Conservation (phyloP, 2,329 filamentous ascomycete species). For the Penicillium sp. region DNA sequence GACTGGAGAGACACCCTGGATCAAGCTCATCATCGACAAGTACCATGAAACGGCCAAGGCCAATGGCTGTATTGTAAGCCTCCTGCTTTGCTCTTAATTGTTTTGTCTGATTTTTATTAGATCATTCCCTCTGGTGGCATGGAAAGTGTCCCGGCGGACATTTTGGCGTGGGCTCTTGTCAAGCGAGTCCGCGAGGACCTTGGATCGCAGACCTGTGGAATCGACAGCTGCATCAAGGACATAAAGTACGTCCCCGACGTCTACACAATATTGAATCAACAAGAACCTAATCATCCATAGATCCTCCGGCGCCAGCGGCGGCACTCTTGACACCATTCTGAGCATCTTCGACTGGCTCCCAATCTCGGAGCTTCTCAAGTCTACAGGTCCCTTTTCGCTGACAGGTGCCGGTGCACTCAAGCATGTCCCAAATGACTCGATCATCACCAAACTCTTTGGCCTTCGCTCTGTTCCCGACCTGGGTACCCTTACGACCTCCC, state of each 20-base stretch:
- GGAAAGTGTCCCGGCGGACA: slow-evolving; percentile 61
- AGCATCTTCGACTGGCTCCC: slow-evolving; percentile 51
- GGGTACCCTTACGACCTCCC: slow-evolving; percentile 57
- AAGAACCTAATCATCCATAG: slow-evolving; percentile 19
- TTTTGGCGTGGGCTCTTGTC: slow-evolving; percentile 54
- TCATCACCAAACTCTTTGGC: slow-evolving; percentile 45
- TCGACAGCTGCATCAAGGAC: slow-evolving; percentile 55
- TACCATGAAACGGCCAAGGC: slow-evolving; percentile 60
- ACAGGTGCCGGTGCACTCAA: slow-evolving; percentile 43
- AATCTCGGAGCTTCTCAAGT: slow-evolving; percentile 46
- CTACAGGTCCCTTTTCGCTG: slow-evolving; percentile 53
- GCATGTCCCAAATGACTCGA: slow-evolving; percentile 31
- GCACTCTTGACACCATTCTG: slow-evolving; percentile 67
- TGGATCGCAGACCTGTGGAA: slow-evolving; percentile 50
- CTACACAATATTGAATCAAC: not conserved
- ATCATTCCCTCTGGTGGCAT: slow-evolving; percentile 62
- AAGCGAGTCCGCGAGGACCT: slow-evolving; percentile 54
- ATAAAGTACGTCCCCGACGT: slow-evolving; percentile 44
- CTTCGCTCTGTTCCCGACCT: slow-evolving; percentile 56
- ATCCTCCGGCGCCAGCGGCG: slow-evolving; percentile 53
- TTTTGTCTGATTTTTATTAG: slow-evolving; percentile 29
- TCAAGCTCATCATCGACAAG: slow-evolving; percentile 61
- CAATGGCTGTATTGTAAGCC: slow-evolving; percentile 59
- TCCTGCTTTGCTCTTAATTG: not conserved
- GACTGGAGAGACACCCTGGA: slow-evolving; percentile 65